These are phyloP conservation scores for Echeveria elegans DNA, from an alignment of 164 flowering plant species.

Conservation along the genomic window DNA sequence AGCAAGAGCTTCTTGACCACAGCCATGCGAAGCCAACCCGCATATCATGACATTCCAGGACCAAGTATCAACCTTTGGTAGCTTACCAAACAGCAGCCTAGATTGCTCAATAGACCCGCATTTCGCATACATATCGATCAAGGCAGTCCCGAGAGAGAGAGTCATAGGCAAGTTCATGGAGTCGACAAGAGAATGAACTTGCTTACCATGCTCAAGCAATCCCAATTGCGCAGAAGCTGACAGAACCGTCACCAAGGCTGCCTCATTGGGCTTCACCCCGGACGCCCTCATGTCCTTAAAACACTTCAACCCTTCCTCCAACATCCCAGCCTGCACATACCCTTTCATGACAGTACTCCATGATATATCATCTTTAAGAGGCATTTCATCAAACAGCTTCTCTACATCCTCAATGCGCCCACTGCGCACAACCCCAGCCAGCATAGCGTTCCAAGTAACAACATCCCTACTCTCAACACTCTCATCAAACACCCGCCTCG, in stretches of 20 bases:
- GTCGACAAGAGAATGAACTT: slow-evolving; percentile 23
- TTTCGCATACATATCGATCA: slow-evolving; percentile 38
- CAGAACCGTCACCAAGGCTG: slow-evolving; percentile 29
- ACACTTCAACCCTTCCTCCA: slow-evolving; percentile 31
- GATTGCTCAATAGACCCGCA: slow-evolving; percentile 34
- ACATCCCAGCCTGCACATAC: slow-evolving; percentile 29
- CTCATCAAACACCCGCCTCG: slow-evolving; percentile 34
- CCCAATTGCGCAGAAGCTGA: slow-evolving; percentile 45
- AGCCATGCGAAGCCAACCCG: slow-evolving; percentile 40
- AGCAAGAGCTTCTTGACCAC: slow-evolving; percentile 29
- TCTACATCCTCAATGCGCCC: slow-evolving; percentile 23
- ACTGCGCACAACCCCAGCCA: slow-evolving; percentile 25
- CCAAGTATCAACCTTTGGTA: slow-evolving; percentile 26
- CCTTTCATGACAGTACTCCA: slow-evolving; percentile 44
- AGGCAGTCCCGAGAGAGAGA: slow-evolving; percentile 28
- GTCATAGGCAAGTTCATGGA: slow-evolving; percentile 21
- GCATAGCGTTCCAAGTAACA: slow-evolving; percentile 45
- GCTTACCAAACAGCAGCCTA: slow-evolving; percentile 22
- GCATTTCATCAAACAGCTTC: slow-evolving; percentile 41
- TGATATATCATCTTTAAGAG: slow-evolving; percentile 33
- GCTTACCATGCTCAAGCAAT: slow-evolving; percentile 34
- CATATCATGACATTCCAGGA: slow-evolving; percentile 51
- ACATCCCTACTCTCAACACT: slow-evolving; percentile 23
- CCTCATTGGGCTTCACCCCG: slow-evolving; percentile 32
- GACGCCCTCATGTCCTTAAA: slow-evolving; percentile 28